Base-by-base conservation (phyloP, 768 basidiomycete genomes). In the Tulasnella sp. region DNA sequence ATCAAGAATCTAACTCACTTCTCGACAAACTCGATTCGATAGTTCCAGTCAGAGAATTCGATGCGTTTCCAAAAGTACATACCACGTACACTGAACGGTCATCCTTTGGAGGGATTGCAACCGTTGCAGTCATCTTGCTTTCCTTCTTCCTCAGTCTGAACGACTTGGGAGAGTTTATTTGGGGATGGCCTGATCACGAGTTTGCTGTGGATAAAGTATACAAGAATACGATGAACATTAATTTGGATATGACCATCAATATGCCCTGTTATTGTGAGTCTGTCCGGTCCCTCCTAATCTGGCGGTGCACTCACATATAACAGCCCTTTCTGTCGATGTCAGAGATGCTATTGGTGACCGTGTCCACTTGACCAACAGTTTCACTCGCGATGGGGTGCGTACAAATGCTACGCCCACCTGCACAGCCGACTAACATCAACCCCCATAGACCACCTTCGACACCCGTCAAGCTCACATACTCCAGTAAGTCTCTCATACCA, bases 321-420 rank as follows among this genome's bases (percentile, higher is more conserved):
- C 56, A 96, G 92, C 73, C 62, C 69, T 98, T 45, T 81, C 77
- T 43, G 83, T 96, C 22, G 93, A 98, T 62, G 63, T 99, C 55
- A 72, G 91, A 53, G 93, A 99, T 63, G 85, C 84, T 0, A 74
- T 95, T n/a, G 93, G 93, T 2, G 93, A 99, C 63, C 72, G 93
- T 35, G 61, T 99, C 28, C 84, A 81, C 63, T 73, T 98, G 53
- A 90, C 78, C 59, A 72, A 76, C 54, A 78, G 77, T 22, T 78
- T 96, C 61, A 77, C 72, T 51, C 78, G 89, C 48, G 92, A 99
- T 59, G 89, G 91, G 33, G 85, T 87, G 61, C 54, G 75, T 69
- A 12, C 13, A n/a, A 7, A 13, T 27, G 9, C 19, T 37, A 35
- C 5, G 34, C 10, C 7, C 8, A 29, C 1, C n/a, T 31, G 31